Percentiles rank a stretch among this genome's conserved stretches.
These are phyloP conservation scores for Coccomyxa sp. DNA, from an alignment of 139 green algal species.

Conservation along the genomic window DNA sequence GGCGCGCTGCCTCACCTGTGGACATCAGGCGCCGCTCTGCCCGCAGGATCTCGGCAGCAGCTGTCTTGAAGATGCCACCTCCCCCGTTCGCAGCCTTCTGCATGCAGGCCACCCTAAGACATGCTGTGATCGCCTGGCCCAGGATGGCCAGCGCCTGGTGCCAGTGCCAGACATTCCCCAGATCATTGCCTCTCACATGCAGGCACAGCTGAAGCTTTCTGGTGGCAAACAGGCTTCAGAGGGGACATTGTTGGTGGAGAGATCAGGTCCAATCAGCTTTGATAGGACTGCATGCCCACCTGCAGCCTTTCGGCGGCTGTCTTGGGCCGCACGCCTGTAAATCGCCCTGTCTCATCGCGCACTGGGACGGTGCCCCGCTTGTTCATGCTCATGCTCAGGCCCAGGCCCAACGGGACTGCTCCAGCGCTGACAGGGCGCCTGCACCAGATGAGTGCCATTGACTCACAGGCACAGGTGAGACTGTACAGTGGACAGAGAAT, in stretches of 20 bases:
- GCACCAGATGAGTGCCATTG: neutral
- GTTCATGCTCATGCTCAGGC: neutral
- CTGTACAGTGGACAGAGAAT: no score
- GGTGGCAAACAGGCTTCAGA: neutral
- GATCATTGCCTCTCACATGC: neutral
- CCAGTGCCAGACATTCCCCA: neutral
- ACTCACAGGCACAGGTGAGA: no score
- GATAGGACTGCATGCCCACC: neutral
- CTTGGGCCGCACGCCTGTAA: constrained; percentile 16
- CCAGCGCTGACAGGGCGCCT: no score
- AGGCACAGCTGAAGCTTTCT: neutral
- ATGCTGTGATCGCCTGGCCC: neutral
- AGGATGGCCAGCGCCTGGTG: no score
- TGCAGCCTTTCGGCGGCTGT: constrained; percentile 20
- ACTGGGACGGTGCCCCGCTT: constrained; percentile 15
- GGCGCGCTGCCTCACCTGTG: constrained; percentile 45
- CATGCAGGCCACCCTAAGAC: neutral
- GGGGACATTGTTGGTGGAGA: neutral
- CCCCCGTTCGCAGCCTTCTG: neutral
- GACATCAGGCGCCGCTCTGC: constrained; percentile 67
- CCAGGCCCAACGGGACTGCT: neutral
- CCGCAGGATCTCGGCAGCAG: constrained; percentile 65
- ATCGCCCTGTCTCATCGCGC: constrained; percentile 10
- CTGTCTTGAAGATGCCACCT: constrained; percentile 73
- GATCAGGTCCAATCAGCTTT: neutral